Evolutionary conservation across 1,284 basidiomycete genomes (phyloP).

Genomic region (Ustilago sp.): DNA sequence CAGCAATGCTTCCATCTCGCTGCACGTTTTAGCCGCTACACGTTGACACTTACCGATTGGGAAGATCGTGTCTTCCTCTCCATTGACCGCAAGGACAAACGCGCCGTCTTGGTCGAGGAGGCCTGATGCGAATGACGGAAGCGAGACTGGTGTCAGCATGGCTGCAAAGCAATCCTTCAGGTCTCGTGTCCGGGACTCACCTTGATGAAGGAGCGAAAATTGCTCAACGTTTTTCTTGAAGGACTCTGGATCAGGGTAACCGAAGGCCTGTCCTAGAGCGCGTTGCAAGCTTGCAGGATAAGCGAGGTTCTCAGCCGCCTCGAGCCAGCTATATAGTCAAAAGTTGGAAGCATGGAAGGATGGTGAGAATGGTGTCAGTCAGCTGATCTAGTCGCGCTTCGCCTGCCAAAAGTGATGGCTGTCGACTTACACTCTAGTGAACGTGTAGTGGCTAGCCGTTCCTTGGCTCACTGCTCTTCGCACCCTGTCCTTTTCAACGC

Average conservation of each 20-base stretch:
- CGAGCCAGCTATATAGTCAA: constrained; percentile 32
- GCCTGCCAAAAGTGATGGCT: not conserved
- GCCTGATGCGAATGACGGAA: constrained; percentile 7
- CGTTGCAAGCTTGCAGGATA: constrained; percentile 47
- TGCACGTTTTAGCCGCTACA: not conserved
- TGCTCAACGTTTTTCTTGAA: constrained; percentile 36
- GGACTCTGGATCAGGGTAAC: constrained; percentile 28
- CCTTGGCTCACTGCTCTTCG: constrained; percentile 40
- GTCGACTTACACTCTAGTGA: constrained; percentile 33
- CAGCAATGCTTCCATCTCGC: not conserved
- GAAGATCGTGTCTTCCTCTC: constrained; percentile 46
- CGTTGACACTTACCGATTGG: constrained; percentile 33
- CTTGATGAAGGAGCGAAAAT: constrained; percentile 40
- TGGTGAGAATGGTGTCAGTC: not conserved
- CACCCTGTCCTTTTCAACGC: constrained; percentile 23
- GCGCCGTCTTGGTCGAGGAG: constrained; percentile 34
- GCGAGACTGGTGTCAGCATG: not conserved
- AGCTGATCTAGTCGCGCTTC: not conserved
- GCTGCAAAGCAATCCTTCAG: not conserved
- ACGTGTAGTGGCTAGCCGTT: constrained; percentile 47
- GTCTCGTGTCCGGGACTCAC: not conserved
- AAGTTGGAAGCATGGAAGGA: not conserved
- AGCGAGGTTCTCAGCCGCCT: constrained; percentile 38
- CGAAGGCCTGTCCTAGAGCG: constrained; percentile 34
- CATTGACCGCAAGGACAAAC: constrained; percentile 34